Base-by-base conservation (phyloP, 2,329 filamentous ascomycete genomes). In the Coniella vitis region DNA sequence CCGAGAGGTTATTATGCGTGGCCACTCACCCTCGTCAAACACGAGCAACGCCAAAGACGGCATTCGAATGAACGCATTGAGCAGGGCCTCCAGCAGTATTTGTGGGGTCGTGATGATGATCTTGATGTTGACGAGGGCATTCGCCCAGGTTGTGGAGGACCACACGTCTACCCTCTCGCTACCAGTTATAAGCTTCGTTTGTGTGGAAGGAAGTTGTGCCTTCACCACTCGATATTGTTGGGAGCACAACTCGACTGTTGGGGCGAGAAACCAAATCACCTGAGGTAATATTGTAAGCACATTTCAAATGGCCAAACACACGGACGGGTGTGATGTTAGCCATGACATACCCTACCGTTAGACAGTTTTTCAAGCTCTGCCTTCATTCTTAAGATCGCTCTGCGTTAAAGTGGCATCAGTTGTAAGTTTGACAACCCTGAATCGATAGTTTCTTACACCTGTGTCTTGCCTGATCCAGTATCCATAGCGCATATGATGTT, bases 401-500 rank as follows among this genome's bases (percentile, higher is more conserved):
- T 87, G 47, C 0, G 42, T 14, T 4, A 8, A 29, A 10, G 10
- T 10, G 10, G 10, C 10, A 29, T 29, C 25, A 5, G 36, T 20
- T 3, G 45, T 36, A 10, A 20, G 16, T 34, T 29, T 25, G 29
- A 46, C 19, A 29, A 7, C 14, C 16, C 31, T 16, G 45, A 35
- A 13, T 9, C 19, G 13, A 21, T 13, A 34, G 37, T 10, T 14
- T 65, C 75, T 66, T 74, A 87, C 84, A 90, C 78, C 55, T 85
- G 81, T 3, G 86, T 90, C 63, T 90, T 90, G 2, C 86, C 86
- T 55, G 79, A 87, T 1, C 86, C 86, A 0, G 86, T 90, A 54
- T 87, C 85, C 86, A 90, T 90, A 21, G 79, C 79, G 46, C 89
- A 79, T 56, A 90, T 87, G 29, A 84, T 78, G 61, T 90, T 90